Evolutionary conservation across 2,329 filamentous ascomycete species (phyloP).

Genomic region (Ophiosphaerella korrae): DNA sequence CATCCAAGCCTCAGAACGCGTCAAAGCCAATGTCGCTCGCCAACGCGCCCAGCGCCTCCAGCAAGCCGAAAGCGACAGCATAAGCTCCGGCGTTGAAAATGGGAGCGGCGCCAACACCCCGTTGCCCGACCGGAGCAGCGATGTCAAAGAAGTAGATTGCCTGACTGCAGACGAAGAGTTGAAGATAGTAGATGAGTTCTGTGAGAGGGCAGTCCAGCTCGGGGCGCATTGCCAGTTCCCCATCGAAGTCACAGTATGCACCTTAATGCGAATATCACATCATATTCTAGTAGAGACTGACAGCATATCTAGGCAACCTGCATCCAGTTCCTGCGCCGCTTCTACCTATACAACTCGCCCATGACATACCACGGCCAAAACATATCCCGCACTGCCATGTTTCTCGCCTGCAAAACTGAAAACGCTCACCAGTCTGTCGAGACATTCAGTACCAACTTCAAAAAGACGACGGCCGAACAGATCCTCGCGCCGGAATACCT

Average conservation of each 20-base stretch:
- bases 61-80: constrained; percentile 40
- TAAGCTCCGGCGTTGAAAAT: constrained; percentile 39
- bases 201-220: constrained; percentile 61
- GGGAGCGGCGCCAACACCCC: constrained; percentile 40
- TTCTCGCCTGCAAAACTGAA: constrained; percentile 92
- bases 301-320: constrained; percentile 69
- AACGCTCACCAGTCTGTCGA: constrained; percentile 73
- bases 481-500: constrained; percentile 92
- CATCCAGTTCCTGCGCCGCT: constrained; percentile 87
- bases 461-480: constrained; percentile 72
- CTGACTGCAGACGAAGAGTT: constrained; percentile 83
- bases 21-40: constrained; percentile 62
- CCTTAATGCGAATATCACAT: not conserved
- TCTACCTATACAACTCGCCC: constrained; percentile 93
- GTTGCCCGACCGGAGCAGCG: constrained; percentile 4
- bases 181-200: constrained; percentile 80
- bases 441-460: constrained; percentile 58
- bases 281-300: constrained; percentile 5
- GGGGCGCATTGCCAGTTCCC: constrained; percentile 66
- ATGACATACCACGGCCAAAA: constrained; percentile 95
- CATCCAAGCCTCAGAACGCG: constrained; percentile 72
- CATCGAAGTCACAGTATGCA: constrained; percentile 62
- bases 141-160: constrained; percentile 67
- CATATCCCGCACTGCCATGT: constrained; percentile 87
- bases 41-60: constrained; percentile 46